These are phyloP conservation scores for Dendrocalamus sinicus DNA, from an alignment of 176 grass and related monocot species.

Conservation along the genomic window DNA sequence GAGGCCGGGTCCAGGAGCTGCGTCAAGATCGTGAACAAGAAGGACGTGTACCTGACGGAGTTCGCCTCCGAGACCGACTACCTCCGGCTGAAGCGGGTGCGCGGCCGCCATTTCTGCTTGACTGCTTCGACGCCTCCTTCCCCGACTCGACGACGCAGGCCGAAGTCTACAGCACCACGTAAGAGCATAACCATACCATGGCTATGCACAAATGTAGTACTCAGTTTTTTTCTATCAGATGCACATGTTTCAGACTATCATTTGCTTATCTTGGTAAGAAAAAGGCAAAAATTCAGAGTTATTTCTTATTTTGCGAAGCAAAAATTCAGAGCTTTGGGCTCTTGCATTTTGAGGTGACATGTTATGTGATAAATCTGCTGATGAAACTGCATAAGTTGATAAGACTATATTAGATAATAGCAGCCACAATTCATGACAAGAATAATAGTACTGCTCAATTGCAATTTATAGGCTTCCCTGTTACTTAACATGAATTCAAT, in stretches of 20 bases:
- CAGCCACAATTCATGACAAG: slow-evolving; percentile 12
- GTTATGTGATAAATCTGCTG: neutral
- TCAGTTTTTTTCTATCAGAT: slow-evolving; percentile 2
- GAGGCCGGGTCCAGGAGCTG: slow-evolving; percentile 71
- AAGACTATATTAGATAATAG: neutral
- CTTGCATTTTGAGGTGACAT: slow-evolving; percentile 5
- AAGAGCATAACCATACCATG: slow-evolving; percentile 33
- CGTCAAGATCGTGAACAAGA: slow-evolving; percentile 94
- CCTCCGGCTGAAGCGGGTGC: slow-evolving; percentile 80
- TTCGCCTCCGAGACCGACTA: slow-evolving; percentile 86
- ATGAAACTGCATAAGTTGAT: neutral
- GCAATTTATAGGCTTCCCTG: neutral
- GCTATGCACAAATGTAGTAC: neutral
- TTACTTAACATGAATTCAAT: slow-evolving; percentile 6
- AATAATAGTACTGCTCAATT: neutral
- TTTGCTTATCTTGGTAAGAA: neutral
- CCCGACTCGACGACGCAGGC: slow-evolving; percentile 73
- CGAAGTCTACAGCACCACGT: slow-evolving; percentile 87
- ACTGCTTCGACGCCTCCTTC: slow-evolving; percentile 90
- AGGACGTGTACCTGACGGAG: slow-evolving; percentile 89
- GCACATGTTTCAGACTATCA: slow-evolving; percentile 14
- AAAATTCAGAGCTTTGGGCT: neutral
- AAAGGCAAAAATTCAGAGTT: neutral
- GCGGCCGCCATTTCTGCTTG: slow-evolving; percentile 94
- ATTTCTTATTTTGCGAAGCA: neutral